These are phyloP conservation scores for Smallanthus sonchifolius DNA, from an alignment of 129 eudicot genomes.

Conservation along the genomic window DNA sequence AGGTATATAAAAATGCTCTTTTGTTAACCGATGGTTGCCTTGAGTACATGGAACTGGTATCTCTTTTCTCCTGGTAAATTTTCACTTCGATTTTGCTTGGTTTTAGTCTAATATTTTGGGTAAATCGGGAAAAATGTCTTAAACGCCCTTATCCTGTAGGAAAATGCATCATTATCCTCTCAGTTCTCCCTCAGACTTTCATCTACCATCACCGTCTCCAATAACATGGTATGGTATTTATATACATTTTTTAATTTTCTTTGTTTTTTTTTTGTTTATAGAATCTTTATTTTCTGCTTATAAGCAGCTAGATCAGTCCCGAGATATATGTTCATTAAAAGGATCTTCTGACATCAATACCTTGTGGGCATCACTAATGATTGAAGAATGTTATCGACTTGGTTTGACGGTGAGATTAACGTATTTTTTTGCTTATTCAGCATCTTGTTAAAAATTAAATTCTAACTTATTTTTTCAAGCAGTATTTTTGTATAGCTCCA, in stretches of 20 bases:
- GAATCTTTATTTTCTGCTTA: background rate
- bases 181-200: constrained; percentile 76
- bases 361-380: constrained; percentile 89
- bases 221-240: constrained; percentile 61
- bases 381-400: constrained; percentile 95
- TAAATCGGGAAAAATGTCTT: background rate
- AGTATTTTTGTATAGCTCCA: constrained; percentile 99
- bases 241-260: background rate
- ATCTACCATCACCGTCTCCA: constrained; percentile 43
- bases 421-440: background rate
- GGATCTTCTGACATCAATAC: constrained; percentile 70
- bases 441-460: background rate
- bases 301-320: constrained; percentile 34
- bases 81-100: constrained; percentile 23
- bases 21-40: constrained; percentile 30
- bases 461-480: constrained; percentile 40
- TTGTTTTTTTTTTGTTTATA: background rate
- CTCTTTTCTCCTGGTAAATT: constrained; percentile 55
- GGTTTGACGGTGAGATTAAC: constrained; percentile 77
- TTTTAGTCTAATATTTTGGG: background rate
- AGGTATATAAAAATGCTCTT: constrained; percentile 56
- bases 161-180: constrained; percentile 42
- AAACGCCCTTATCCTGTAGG: constrained; percentile 38
- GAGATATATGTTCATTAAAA: constrained; percentile 25
- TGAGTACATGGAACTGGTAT: constrained; percentile 63